Conservation (phyloP, 352 stramenopile genomes). For the Pythium sp. region DNA sequence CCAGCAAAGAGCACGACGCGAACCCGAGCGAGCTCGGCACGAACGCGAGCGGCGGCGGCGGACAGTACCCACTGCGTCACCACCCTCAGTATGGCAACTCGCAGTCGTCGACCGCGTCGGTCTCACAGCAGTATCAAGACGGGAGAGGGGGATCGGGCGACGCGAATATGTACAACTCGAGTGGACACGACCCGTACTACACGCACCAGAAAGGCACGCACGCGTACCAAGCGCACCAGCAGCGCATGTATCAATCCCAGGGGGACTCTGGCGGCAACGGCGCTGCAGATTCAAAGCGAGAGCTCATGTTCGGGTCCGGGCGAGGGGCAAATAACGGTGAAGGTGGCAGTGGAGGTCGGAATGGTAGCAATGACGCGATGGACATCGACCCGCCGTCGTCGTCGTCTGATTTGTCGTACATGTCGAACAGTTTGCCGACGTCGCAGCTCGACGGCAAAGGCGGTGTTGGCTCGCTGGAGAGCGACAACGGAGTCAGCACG, state of each 20-base stretch:
- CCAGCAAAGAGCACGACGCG: conserved; percentile 77
- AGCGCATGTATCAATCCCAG: conserved; percentile 19
- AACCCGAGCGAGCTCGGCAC: conserved; percentile 77
- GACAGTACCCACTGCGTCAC: conserved; percentile 64
- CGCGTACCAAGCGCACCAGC: conserved; percentile 10
- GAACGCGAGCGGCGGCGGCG: conserved; percentile 36
- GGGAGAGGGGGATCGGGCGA: conserved; percentile 12
- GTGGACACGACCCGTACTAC: conserved; percentile 20
- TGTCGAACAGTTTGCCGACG: conserved; percentile 25
- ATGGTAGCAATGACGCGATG: conserved; percentile 44
- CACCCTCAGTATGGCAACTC: conserved; percentile 49
- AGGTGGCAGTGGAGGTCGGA: conserved; percentile 2
- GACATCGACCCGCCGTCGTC: conserved; percentile 55
- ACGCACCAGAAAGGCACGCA: conserved; percentile 9
- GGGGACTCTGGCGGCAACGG: not conserved
- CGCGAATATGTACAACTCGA: conserved; percentile 12
- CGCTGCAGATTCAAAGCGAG: not conserved
- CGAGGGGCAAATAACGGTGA: conserved; percentile 6
- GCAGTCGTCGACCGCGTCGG: not conserved
- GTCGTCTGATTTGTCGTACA: conserved; percentile 28
- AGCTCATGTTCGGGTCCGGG: conserved; percentile 10
- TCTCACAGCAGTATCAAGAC: conserved; percentile 19
- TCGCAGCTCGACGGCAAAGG: conserved; percentile 29
- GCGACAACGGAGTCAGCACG: conserved; percentile 7
- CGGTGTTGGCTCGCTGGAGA: conserved; percentile 11